Conservation (phyloP, 345 rosid species). For the Hibiscus trionum region DNA sequence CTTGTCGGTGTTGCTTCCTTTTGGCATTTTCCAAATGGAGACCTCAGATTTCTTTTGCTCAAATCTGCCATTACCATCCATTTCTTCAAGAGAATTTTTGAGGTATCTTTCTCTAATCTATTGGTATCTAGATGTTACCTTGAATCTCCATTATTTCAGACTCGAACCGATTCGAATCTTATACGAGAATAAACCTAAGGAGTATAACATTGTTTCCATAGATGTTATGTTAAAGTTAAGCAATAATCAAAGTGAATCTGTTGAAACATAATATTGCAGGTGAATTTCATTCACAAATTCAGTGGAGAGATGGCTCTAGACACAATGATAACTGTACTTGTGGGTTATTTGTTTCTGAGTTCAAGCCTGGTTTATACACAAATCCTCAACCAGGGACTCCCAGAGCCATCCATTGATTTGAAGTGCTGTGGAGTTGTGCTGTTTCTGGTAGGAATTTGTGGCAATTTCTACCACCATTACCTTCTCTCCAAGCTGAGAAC, state of each 20-base stretch:
- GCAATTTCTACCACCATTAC: constrained; percentile 73
- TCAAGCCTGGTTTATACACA: constrained; percentile 43
- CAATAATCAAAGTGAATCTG: too few species aligned
- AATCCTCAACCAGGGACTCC: constrained; percentile 25
- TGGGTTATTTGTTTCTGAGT: constrained; percentile 33
- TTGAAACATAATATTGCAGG: constrained; percentile 1
- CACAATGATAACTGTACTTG: constrained; percentile 20
- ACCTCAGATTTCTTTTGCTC: constrained; percentile 41
- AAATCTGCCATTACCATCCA: constrained; percentile 45
- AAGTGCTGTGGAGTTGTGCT: constrained; percentile 35
- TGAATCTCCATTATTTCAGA: too few species aligned
- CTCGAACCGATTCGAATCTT: too few species aligned
- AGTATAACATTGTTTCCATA: too few species aligned
- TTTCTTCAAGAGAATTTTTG: constrained; percentile 26
- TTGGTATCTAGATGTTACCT: too few species aligned
- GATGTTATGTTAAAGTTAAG: too few species aligned
- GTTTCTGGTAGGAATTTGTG: constrained; percentile 47
- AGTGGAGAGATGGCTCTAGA: constrained; percentile 44
- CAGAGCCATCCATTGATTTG: constrained; percentile 36
- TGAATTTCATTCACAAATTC: constrained; percentile 49
- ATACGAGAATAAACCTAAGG: too few species aligned
- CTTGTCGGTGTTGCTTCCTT: constrained; percentile 45
- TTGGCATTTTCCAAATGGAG: constrained; percentile 30
- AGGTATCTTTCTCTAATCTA: not conserved
- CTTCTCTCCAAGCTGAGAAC: constrained; percentile 52